Evolutionary conservation across 2,329 filamentous ascomycete species (phyloP), one percentile per base, ranked within the genome.

Genomic region (Fusarium tuaranense): DNA sequence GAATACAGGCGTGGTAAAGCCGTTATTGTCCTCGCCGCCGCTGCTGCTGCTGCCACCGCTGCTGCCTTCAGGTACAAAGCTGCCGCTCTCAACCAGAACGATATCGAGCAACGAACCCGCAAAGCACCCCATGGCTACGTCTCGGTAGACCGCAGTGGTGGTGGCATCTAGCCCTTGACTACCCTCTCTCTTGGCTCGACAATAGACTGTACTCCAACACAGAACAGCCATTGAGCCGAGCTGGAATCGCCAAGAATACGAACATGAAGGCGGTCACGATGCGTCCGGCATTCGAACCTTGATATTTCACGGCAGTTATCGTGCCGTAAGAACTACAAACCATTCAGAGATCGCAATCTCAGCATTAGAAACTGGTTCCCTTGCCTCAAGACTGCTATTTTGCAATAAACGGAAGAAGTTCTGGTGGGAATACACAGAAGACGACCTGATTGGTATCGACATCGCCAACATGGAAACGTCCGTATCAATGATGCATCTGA

Each of bases 131-230:
- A 84, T 70, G 82, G 85, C 60, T 87, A 88, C 78, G 87, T 89
- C 65, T 86, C 83, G 66, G 87, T 89, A 66, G 87, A 89, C 65
- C 84, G 87, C 27, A 89, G 87, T 75, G 87, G 87, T 5, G 86
- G 85, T 1, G 85, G 85, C 0, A 79, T 87, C 46, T 87, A 70
- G 71, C 10, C 36, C 16, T 61, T 46, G 55, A 30, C 27, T 18
- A 18, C 20, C 7, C 25, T 58, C 39, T 38, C 39, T 16, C 27
- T 30, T 27, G 12, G 9, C 7, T n/a, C 18, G 7, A 39, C 20
- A 14, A 34, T 7, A 3, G 27, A 39, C 10, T 59, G 48, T 48
- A 27, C 66, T 41, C n/a, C 20, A 27, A 25, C 9, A 51, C 41
- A 32, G 32, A 13, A 18, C 41, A n/a, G 34, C 34, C 46, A 12